Evolutionary conservation across 257 asterid genomes (phyloP), one percentile per base, ranked within the genome.

Genomic region (Solanum raphanifolium): DNA sequence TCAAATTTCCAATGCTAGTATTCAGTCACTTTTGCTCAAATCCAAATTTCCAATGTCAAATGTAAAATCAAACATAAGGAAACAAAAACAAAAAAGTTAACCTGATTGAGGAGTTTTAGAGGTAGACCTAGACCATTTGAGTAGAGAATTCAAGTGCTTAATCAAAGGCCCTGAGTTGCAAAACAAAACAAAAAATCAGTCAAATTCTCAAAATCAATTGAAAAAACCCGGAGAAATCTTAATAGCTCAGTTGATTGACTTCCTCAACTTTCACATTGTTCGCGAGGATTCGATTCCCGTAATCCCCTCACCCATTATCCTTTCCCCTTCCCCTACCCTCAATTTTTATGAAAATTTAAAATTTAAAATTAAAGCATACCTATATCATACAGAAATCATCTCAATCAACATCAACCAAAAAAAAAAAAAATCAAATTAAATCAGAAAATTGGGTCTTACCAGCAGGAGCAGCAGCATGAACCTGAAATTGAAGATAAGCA

Each of bases 381-480:
- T 89, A 88, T 84, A 23, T 78, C 75, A 52, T 69, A 87, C 62
- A 87, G 27, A 86, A 87, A 88, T 71, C 83, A 88, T 36, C 68
- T 32, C 55, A 32, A n/a, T 21, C 38, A 83, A 55, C 7, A 72
- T 15, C 39, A 35, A 23, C 39, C 9, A 0, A 25, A 39, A 36
- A 8, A 15, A 48, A 23, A 82, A 7, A 1, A 41, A 9, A 23
- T 27, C 6, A 75, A 58, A 36, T 10, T 41, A 10, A 35, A 23
- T 55, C 36, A 18, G 86, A 18, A 29, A 41, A 68, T 21, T 7
- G 71, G 48, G 25, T 13, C 18, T 31, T 95, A 97, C 99, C 99
- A 88, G 97, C 95, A 75, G 99, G 98, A 27, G 97, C 96, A 90
- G 97, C 98, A 89, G 98, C 99, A 87, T 91, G 92, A 82, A 92